phyloP scores from a whole-genome alignment of 2,329 filamentous ascomycete genomes.

The Seiridium cupressi region DNA sequence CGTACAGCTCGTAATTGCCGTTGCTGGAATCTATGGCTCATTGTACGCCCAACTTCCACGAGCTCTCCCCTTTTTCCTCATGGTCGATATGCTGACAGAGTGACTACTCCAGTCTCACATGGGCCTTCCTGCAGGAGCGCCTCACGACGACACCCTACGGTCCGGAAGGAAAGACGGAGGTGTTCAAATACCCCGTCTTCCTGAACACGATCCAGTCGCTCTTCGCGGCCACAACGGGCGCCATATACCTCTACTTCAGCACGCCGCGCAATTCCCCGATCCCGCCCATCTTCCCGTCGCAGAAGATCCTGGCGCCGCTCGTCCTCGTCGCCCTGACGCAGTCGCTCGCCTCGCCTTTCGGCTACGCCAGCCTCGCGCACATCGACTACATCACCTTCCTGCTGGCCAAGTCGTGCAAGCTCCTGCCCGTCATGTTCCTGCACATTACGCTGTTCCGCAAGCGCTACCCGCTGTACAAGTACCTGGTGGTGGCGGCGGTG shows the following conservation, averaged over 20 bases:
- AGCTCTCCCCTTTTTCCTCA: background rate
- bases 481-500: constrained; percentile 86
- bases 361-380: constrained; percentile 87
- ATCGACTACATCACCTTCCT: constrained; percentile 99
- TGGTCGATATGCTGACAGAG: background rate
- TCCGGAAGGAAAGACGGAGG: constrained; percentile 59
- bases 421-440: constrained; percentile 97
- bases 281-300: constrained; percentile 73
- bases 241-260: constrained; percentile 72
- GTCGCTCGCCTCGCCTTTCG: constrained; percentile 90
- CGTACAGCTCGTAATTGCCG: constrained; percentile 77
- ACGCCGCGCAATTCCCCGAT: constrained; percentile 50
- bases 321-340: constrained; percentile 83
- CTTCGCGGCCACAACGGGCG: constrained; percentile 81
- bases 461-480: constrained; percentile 93
- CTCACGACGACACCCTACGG: constrained; percentile 92
- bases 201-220: constrained; percentile 94
- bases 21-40: constrained; percentile 93
- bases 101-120: constrained; percentile 66
- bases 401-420: constrained; percentile 95
- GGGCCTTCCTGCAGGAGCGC: constrained; percentile 95
- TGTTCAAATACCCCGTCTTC: constrained; percentile 92
- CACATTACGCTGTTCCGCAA: constrained; percentile 90
- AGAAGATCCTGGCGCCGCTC: constrained; percentile 72
- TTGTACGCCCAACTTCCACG: constrained; percentile 63